phyloP scores from a whole-genome alignment of 2,329 filamentous ascomycete species.

The Chaetomiaceae sp. region DNA sequence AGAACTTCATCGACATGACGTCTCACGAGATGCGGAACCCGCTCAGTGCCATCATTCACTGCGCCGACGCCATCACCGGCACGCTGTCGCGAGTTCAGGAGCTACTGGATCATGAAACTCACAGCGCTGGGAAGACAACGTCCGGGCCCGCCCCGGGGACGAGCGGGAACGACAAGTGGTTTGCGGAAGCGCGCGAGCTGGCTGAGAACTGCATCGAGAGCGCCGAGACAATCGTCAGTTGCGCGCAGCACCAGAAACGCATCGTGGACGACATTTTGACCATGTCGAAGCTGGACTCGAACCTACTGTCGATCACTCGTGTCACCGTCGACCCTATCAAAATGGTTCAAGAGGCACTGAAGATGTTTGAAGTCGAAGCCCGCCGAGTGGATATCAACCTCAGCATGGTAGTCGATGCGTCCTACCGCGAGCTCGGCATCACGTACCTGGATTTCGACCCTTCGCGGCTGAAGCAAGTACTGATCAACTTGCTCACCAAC shows the following conservation, averaged over 20 bases:
- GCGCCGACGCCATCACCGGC: slow-evolving; percentile 62
- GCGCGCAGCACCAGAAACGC: slow-evolving; percentile 72
- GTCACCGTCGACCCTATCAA: slow-evolving; percentile 61
- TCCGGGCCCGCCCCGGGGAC: neutral
- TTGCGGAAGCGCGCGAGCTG: slow-evolving; percentile 36
- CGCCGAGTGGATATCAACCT: slow-evolving; percentile 63
- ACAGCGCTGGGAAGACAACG: too few relatives aligned
- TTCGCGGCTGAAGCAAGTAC: slow-evolving; percentile 66
- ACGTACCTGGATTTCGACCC: slow-evolving; percentile 67
- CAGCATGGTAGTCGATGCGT: slow-evolving; percentile 55
- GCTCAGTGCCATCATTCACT: slow-evolving; percentile 66
- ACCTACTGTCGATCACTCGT: slow-evolving; percentile 65
- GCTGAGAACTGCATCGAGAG: slow-evolving; percentile 61
- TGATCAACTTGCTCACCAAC: slow-evolving; percentile 76
- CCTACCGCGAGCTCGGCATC: slow-evolving; percentile 50
- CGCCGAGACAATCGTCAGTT: slow-evolving; percentile 70
- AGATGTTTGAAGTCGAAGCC: slow-evolving; percentile 73
- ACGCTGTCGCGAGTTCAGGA: slow-evolving; percentile 41
- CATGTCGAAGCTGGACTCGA: slow-evolving; percentile 69
- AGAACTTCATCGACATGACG: slow-evolving; percentile 75
- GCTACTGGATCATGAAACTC: slow-evolving; percentile 24
- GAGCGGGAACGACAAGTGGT: slow-evolving; percentile 22
- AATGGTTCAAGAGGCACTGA: slow-evolving; percentile 61
- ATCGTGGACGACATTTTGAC: slow-evolving; percentile 72
- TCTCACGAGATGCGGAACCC: slow-evolving; percentile 70